These are phyloP conservation scores for Thelonectria rubi DNA, from an alignment of 2,329 filamentous ascomycete genomes.

Conservation along the genomic window DNA sequence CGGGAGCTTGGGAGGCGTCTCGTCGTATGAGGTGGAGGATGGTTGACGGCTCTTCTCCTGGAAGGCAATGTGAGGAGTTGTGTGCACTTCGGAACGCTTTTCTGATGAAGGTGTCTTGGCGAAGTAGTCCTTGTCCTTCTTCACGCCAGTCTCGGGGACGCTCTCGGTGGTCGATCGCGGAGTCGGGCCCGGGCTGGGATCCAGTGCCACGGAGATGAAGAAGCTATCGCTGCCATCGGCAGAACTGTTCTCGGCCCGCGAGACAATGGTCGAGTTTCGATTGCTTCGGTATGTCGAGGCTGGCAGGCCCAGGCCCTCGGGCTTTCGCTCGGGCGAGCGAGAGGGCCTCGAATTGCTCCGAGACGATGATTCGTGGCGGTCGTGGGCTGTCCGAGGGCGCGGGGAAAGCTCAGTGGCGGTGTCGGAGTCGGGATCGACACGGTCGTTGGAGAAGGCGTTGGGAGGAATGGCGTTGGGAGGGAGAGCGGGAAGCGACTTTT, in stretches of 20 bases:
- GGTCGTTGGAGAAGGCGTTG: constrained; percentile 68
- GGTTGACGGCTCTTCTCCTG: constrained; percentile 77
- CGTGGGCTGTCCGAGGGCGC: constrained; percentile 62
- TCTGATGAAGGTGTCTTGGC: constrained; percentile 55
- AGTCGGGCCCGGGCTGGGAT: constrained; percentile 71
- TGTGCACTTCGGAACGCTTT: constrained; percentile 58
- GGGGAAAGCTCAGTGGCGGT: constrained; percentile 76
- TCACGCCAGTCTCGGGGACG: constrained; percentile 53
- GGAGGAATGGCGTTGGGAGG: constrained; percentile 77
- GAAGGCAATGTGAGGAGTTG: constrained; percentile 89
- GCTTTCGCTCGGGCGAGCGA: constrained; percentile 64
- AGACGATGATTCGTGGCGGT: constrained; percentile 63
- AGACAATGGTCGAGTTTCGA: constrained; percentile 74
- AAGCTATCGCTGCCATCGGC: constrained; percentile 73
- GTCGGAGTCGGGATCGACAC: constrained; percentile 69
- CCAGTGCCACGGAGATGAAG: constrained; percentile 79
- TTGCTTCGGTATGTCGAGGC: constrained; percentile 81
- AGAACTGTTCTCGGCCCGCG: constrained; percentile 55
- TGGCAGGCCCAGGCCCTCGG: constrained; percentile 74
- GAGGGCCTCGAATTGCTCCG: constrained; percentile 62
- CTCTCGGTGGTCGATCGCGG: constrained; percentile 63
- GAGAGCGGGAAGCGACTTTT: constrained; percentile 92
- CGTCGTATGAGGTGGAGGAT: constrained; percentile 66
- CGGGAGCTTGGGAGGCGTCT: constrained; percentile 60
- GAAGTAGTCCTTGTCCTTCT: constrained; percentile 70